Percentiles rank a stretch among this genome's conserved stretches.
These are phyloP conservation scores for Podosphaera xanthii DNA, from an alignment of 2,329 filamentous ascomycete species.

Conservation along the genomic window DNA sequence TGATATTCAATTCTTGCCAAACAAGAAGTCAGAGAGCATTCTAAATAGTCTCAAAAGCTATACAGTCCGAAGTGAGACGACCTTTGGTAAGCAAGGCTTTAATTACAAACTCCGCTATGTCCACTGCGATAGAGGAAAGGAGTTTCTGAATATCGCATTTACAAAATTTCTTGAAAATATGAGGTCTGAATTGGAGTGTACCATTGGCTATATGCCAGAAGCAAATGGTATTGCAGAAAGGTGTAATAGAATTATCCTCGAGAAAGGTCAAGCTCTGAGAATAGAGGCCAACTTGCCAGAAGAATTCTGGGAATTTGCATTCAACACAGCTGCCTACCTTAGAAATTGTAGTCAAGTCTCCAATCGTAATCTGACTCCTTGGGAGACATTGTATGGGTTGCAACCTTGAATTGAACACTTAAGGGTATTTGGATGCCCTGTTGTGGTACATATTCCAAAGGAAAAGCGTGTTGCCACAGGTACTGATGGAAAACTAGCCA, in stretches of 20 bases:
- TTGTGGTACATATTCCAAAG: neutral
- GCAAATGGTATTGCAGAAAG: slow-evolving; percentile 1
- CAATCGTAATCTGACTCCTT: neutral
- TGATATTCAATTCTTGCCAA: neutral
- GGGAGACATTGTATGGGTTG: neutral
- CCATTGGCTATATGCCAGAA: neutral
- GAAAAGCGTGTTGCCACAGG: neutral
- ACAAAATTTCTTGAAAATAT: neutral
- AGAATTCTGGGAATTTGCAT: neutral
- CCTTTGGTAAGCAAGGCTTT: neutral
- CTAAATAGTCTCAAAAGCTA: neutral
- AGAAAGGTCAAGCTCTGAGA: neutral
- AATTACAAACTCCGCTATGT: neutral
- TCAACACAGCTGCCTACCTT: neutral
- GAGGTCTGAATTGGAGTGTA: neutral
- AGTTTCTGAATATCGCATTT: neutral
- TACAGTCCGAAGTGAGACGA: neutral
- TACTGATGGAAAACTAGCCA: neutral
- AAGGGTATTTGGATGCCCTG: neutral
- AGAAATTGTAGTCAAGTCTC: neutral
- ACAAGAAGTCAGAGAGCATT: neutral
- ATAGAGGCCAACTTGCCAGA: neutral
- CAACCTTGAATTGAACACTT: neutral
- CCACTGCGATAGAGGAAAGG: neutral
- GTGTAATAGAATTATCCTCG: neutral